Evolutionary conservation across 768 basidiomycete species (phyloP).

Genomic region (Punctularia strigosozonata): DNA sequence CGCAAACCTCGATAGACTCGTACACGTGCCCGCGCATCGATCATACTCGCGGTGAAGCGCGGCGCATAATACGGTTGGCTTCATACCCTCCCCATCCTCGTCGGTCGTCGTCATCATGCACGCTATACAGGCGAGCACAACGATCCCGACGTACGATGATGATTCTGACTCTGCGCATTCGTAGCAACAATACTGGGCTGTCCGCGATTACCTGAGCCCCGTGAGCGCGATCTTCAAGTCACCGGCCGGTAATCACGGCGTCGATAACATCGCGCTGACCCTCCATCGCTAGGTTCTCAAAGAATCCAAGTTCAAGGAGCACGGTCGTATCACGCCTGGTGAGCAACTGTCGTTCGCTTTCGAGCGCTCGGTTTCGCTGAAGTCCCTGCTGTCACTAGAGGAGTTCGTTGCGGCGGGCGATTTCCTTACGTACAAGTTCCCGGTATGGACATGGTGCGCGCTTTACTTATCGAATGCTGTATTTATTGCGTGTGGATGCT

Average conservation of each 20-base stretch:
- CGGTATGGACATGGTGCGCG: constrained; percentile 90
- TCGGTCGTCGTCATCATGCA: constrained; percentile 25
- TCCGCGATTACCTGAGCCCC: constrained; percentile 89
- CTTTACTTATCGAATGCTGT: constrained; percentile 36
- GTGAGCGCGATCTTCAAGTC: too few relatives aligned
- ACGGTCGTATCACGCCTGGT: constrained; percentile 94
- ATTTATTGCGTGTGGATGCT: constrained; percentile 74
- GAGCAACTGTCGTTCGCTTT: constrained; percentile 11
- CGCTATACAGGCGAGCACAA: constrained; percentile 29
- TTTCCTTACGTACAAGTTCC: constrained; percentile 96
- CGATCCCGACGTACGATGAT: neutral
- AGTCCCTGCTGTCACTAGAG: constrained; percentile 37
- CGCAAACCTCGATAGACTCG: too few relatives aligned
- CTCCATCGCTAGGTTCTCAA: constrained; percentile 62
- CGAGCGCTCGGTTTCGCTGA: constrained; percentile 11
- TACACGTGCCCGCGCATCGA: too few relatives aligned
- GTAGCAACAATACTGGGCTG: constrained; percentile 87
- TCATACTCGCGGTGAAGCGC: too few relatives aligned
- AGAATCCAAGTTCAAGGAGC: constrained; percentile 98
- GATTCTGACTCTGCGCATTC: neutral
- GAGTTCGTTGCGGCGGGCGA: constrained; percentile 98
- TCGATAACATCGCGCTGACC: constrained; percentile 17
- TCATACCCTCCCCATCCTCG: neutral
- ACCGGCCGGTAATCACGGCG: constrained; percentile 7
- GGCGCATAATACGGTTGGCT: too few relatives aligned